Evolutionary conservation across 495 filamentous ascomycete species (phyloP), one percentile per base, ranked within the genome.

Genomic region (Neurospora sp.): DNA sequence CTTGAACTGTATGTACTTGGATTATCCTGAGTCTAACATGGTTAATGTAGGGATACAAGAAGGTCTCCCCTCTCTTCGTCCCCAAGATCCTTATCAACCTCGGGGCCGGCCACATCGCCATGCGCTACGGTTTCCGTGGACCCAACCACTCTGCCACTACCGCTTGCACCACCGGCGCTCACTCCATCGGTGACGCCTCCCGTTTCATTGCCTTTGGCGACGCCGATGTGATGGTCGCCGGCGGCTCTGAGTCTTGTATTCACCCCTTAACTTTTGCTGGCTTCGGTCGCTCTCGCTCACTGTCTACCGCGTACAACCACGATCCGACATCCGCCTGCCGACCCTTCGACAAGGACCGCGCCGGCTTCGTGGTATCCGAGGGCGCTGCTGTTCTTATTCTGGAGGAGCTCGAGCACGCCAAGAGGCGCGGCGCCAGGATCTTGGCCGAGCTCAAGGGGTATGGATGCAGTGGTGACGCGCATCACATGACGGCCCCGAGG

Each of bases 181-280:
- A 99, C 84, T 92, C 94, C 8, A 90, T 99, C 73, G 94, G 94
- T 39, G 96, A 99, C 78, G 96, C 96, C 41, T 89, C 92, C 54
- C 90, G 95, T 11, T 94, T 98, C 78, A 97, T 99, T 76, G 89
- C 92, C 38, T 92, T 88, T 82, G 93, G 93, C 39, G 95, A 98
- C 78, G 95, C 95, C 31, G 88, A 97, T 78, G 90, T 98, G 35
- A 98, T 99, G 94, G 83, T 99, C 14, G 94, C 96, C 42, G 96
- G 96, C 39, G 95, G 94, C 14, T 89, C 94, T 10, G 96, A 99
- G 82, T 94, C 95, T 3, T 99, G 96, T 80, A 97, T 99, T 74
- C 94, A 99, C 78, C 96, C 96, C 14, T 86, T 99, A 31, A 92
- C 95, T 23, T 90, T 99, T 72, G 91, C 93, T 6, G 96, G 96